These are phyloP conservation scores for Exophiala viscosa DNA, from an alignment of 2,329 filamentous ascomycete genomes.

Conservation along the genomic window DNA sequence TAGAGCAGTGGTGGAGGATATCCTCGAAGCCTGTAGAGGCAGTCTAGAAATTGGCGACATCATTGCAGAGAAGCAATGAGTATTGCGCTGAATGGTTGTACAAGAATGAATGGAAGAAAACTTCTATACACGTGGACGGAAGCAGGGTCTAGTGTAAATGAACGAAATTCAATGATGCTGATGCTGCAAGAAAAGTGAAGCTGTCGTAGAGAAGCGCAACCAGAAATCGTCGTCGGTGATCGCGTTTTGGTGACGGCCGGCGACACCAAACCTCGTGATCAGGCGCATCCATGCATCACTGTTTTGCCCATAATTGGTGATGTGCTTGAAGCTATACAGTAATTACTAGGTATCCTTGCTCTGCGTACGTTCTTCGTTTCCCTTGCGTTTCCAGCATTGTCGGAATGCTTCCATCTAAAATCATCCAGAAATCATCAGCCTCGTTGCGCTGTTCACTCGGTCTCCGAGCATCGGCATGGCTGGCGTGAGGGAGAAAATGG, in stretches of 20 bases:
- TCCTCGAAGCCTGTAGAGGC: slow-evolving; percentile 1
- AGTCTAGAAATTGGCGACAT: slow-evolving; percentile 12
- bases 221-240: background rate
- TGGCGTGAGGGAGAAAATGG: slow-evolving; percentile 3
- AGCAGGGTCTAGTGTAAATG: background rate
- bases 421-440: no score
- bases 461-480: background rate
- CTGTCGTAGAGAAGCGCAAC: background rate
- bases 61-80: background rate
- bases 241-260: background rate
- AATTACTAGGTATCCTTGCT: slow-evolving; percentile 60
- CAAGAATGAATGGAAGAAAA: background rate
- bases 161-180: background rate
- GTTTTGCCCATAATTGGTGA: background rate
- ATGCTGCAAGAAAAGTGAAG: background rate
- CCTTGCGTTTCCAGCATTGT: slow-evolving; percentile 85
- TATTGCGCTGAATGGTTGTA: background rate
- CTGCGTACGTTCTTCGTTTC: slow-evolving; percentile 78
- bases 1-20: background rate
- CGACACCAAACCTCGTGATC: slow-evolving; percentile 24
- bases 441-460: no score
- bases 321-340: no score
- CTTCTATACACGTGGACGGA: no score
- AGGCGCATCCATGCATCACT: background rate
- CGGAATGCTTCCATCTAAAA: slow-evolving; percentile 84